A percentile compares a stretch with the other conserved stretches of the same genome.
These are phyloP conservation scores for Clathrospora elynae DNA, from an alignment of 2,329 filamentous ascomycete species.

Conservation along the genomic window DNA sequence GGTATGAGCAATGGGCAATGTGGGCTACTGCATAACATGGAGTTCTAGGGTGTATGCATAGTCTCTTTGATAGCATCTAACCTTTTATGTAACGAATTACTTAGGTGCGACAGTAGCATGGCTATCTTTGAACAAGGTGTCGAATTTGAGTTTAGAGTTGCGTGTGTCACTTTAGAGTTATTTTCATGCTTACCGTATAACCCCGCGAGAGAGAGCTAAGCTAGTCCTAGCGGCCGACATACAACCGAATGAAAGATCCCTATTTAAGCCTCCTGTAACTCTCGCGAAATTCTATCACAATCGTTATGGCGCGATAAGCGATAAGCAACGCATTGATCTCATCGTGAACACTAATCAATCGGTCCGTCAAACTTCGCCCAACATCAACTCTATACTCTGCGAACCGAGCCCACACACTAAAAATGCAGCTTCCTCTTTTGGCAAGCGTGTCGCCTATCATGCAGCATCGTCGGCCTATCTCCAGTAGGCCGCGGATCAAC, in stretches of 20 bases:
- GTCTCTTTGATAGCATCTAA: too few species aligned
- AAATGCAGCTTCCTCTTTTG: constrained; percentile 30
- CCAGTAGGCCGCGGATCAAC: constrained; percentile 15
- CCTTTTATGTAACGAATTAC: too few species aligned
- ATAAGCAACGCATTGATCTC: too few species aligned
- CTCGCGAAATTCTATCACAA: not conserved
- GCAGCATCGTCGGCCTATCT: constrained; percentile 19
- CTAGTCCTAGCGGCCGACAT: constrained; percentile 2
- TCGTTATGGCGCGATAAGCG: too few species aligned
- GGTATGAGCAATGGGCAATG: too few species aligned
- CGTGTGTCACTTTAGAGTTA: constrained; percentile 29
- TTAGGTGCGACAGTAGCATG: not conserved
- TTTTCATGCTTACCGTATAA: constrained; percentile 20
- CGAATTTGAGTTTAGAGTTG: constrained; percentile 14
- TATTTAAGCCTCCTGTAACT: not conserved
- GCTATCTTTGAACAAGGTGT: not conserved
- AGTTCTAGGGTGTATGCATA: too few species aligned
- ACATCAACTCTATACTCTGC: too few species aligned
- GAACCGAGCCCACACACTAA: too few species aligned
- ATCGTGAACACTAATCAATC: too few species aligned
- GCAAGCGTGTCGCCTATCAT: constrained; percentile 21
- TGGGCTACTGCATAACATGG: too few species aligned
- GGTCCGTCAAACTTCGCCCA: too few species aligned
- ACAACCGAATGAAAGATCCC: too few species aligned
- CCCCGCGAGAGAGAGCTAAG: constrained; percentile 13